Base-by-base conservation (phyloP, 1,139 yeast species). In the Saccharomyces hybrid region DNA sequence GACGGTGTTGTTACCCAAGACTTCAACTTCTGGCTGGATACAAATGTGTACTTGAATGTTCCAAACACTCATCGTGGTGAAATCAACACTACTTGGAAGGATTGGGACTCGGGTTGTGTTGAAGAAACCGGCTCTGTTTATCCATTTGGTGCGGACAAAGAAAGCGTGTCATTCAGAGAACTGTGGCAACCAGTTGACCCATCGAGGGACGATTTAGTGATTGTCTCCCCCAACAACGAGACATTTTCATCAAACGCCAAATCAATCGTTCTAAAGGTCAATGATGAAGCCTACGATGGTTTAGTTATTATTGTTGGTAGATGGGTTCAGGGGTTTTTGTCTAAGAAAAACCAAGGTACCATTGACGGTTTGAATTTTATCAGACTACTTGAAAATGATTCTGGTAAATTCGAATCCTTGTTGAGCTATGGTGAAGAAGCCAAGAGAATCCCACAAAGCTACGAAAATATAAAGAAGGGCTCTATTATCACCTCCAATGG, bases 291-390 rank as follows among this genome's bases (percentile, higher is more conserved):
- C 8, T 67, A 51, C 51, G 69, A 71, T 44, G 87, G 86, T 4
- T 70, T 80, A 51, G 64, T 78, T 27, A 70, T 81, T 16, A 67
- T 74, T 44, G 71, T 78, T 26, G 86, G 85, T 7, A 75, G 75
- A 55, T 81, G 84, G 83, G 64, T 72, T 1, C 84, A 81, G 63
- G 85, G 83, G 1, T 58, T 79, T 14, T 56, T 79, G 23, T 73
- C 76, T 66, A 73, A 77, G 55, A 73, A 73, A 50, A 47, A 57
- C 1, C 67, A 65, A 6, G 29, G 50, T 27, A 53, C 64, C 13
- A 50, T 52, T 8, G 55, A 57, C 6, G 68, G 65, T 11, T 50
- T 67, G 25, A 66, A 56, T 53, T 61, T 64, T 20, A 50, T 69
- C 14, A 66, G 71, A 59, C 55, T 64, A 28, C 53, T 59, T 16